phyloP scores from a whole-genome alignment of 345 rosid species.

The Melastoma malabathricum region DNA sequence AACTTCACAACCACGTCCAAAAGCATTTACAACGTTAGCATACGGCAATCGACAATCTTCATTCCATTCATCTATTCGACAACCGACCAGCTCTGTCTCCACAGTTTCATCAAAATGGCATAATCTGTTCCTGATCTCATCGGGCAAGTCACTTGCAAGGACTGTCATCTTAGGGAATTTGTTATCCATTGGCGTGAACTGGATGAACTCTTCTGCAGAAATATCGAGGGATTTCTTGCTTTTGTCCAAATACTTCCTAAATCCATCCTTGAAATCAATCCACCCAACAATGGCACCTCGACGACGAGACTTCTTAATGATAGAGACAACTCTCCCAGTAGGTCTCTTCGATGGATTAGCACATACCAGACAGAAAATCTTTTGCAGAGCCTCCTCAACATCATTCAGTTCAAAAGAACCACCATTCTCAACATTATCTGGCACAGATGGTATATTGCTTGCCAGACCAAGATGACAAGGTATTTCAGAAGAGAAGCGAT shows the following conservation, averaged over 20 bases:
- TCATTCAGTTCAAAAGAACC: conserved; percentile 18
- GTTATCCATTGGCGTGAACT: conserved; percentile 49
- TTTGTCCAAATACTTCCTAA: conserved; percentile 23
- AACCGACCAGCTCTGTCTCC: conserved; percentile 69
- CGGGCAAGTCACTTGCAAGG: conserved; percentile 40
- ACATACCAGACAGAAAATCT: conserved; percentile 38
- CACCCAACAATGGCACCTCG: conserved; percentile 59
- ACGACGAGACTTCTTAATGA: conserved; percentile 46
- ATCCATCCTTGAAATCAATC: conserved; percentile 26
- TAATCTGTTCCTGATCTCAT: conserved; percentile 46
- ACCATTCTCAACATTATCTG: conserved; percentile 13
- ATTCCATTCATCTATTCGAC: conserved; percentile 48
- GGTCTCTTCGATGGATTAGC: conserved; percentile 62
- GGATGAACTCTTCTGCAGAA: conserved; percentile 33
- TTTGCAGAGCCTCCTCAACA: conserved; percentile 26
- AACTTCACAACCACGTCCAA: conserved; percentile 65
- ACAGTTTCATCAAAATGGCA: conserved; percentile 43
- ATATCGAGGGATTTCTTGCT: conserved; percentile 16
- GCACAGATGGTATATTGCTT: conserved; percentile 13
- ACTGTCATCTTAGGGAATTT: conserved; percentile 65
- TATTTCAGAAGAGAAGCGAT: conserved; percentile 14
- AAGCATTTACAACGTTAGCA: conserved; percentile 35
- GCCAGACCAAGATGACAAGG: conserved; percentile 11
- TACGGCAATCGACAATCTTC: conserved; percentile 51
- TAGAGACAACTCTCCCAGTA: conserved; percentile 67